Percentiles rank a stretch among this genome's conserved stretches.
Evolutionary conservation across 2,329 filamentous ascomycete species (phyloP).

Genomic region (Hypoxylon sp.): DNA sequence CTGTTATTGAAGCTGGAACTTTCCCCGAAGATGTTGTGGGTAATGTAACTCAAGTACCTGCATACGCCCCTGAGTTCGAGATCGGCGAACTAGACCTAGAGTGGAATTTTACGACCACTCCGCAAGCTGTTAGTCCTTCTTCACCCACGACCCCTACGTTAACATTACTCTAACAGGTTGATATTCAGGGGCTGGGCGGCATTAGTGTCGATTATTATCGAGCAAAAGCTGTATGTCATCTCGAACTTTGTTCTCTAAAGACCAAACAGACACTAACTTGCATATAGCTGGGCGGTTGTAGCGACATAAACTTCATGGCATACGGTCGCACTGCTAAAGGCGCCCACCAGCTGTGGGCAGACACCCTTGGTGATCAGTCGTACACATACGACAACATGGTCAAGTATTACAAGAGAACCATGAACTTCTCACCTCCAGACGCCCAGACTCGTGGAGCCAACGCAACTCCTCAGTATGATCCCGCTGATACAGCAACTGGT

Average conservation of each 20-base stretch:
- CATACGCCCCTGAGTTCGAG: slow-evolving; percentile 32
- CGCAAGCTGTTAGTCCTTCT: slow-evolving; percentile 39
- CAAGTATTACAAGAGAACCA: slow-evolving; percentile 36
- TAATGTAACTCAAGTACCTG: slow-evolving; percentile 40
- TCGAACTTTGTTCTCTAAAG: neutral
- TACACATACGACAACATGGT: slow-evolving; percentile 40
- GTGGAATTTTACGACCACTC: slow-evolving; percentile 49
- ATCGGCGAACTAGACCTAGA: slow-evolving; percentile 38
- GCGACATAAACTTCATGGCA: slow-evolving; percentile 48
- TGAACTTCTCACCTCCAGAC: slow-evolving; percentile 41
- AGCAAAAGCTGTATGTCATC: slow-evolving; percentile 39
- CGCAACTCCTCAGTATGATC: slow-evolving; percentile 44
- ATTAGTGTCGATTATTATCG: slow-evolving; percentile 43
- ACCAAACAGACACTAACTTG: neutral
- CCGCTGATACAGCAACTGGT: slow-evolving; percentile 48
- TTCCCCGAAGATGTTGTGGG: slow-evolving; percentile 53
- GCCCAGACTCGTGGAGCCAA: slow-evolving; percentile 40
- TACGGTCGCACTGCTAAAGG: slow-evolving; percentile 37
- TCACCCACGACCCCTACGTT: neutral
- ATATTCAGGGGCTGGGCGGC: slow-evolving; percentile 27
- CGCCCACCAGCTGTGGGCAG: slow-evolving; percentile 38
- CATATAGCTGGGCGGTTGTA: slow-evolving; percentile 46
- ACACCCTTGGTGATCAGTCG: slow-evolving; percentile 34
- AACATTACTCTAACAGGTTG: slow-evolving; percentile 5
- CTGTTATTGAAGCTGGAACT: slow-evolving; percentile 58